Base-by-base conservation (phyloP, 805 yeast genomes). In the Tetrapisispora fleetii region DNA sequence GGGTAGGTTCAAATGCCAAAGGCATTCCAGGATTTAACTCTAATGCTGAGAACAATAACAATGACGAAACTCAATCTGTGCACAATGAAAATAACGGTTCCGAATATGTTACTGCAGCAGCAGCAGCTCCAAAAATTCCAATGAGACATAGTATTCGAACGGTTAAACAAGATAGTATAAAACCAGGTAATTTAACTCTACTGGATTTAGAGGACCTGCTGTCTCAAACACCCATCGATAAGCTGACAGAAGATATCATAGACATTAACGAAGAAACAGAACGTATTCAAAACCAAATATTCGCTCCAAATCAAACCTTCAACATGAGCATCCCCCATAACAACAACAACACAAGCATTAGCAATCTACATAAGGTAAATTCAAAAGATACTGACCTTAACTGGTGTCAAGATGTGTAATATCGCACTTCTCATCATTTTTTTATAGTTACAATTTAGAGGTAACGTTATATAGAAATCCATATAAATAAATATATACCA, bases 41-140 rank as follows among this genome's bases (percentile, higher is more conserved):
- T 18, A 40, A 24, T 9, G 16, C 17, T 8, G 17, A 4, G 2
- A 17, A n/a, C 14, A 21, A 38, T 9, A 17, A n/a, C 14, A 21
- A 38, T 27, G 35, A 13, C 14, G 35, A 32, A 32, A 27, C 24
- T 33, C 17, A n/a, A 3, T 16, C 43, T 16, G n/a, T n/a, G 21
- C 13, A 40, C 3, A 4, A 40, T 10, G 13, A 40, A 13, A 40
- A 27, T n/a, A 17, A 24, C 7, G 11, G 8, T 27, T 41, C 28
- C 2, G 44, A 41, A 8, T 41, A 41, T 19, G 18, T 41, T 16
- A 41, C 44, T 18, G 44, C 44, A 9, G 44, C 44, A 17, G 44
- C 44, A 9, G 44, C 44, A 11, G 44, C 44, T 18, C 44, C 44
- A 28, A 41, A 41, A 22, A 41, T 41, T 3, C 43, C 43, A 3